Conservation (phyloP, 2,329 filamentous ascomycete species). For the Zymoseptoria pseudotritici region DNA sequence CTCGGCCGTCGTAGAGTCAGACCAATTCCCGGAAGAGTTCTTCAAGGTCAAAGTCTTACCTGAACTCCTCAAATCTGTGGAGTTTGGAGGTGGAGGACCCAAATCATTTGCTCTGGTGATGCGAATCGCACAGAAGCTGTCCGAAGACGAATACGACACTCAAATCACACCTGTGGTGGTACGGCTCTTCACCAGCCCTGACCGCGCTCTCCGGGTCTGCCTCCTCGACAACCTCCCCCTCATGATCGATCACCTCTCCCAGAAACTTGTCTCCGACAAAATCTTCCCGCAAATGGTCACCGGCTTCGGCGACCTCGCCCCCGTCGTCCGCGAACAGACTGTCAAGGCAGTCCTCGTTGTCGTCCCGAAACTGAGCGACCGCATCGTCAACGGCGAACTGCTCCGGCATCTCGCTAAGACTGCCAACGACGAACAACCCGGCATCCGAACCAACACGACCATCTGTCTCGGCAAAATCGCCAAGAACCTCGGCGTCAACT, state of each 20-base stretch:
- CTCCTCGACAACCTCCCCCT: constrained; percentile 78
- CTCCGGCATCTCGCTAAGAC: constrained; percentile 88
- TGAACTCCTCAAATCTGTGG: constrained; percentile 95
- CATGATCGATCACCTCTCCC: constrained; percentile 85
- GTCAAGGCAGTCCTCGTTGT: constrained; percentile 87
- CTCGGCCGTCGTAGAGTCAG: constrained; percentile 62
- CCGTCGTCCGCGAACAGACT: constrained; percentile 88
- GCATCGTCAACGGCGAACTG: constrained; percentile 87
- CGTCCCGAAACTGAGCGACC: constrained; percentile 81
- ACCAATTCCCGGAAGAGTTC: constrained; percentile 96
- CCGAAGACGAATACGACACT: constrained; percentile 80
- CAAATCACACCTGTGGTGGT: constrained; percentile 81
- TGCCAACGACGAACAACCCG: constrained; percentile 93
- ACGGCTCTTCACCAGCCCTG: constrained; percentile 80
- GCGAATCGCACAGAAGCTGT: constrained; percentile 81
- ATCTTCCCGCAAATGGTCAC: constrained; percentile 97
- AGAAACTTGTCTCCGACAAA: constrained; percentile 88
- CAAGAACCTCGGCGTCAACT: constrained; percentile 68
- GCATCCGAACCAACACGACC: constrained; percentile 95
- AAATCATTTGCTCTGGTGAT: constrained; percentile 83
- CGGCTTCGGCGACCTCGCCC: constrained; percentile 86
- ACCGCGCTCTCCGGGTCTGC: constrained; percentile 85
- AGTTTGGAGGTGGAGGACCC: constrained; percentile 90
- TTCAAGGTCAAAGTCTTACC: constrained; percentile 96
- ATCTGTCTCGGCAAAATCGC: constrained; percentile 97